Evolutionary conservation across 2,329 filamentous ascomycete genomes (phyloP).

Genomic region (Aaosphaeria arxii): DNA sequence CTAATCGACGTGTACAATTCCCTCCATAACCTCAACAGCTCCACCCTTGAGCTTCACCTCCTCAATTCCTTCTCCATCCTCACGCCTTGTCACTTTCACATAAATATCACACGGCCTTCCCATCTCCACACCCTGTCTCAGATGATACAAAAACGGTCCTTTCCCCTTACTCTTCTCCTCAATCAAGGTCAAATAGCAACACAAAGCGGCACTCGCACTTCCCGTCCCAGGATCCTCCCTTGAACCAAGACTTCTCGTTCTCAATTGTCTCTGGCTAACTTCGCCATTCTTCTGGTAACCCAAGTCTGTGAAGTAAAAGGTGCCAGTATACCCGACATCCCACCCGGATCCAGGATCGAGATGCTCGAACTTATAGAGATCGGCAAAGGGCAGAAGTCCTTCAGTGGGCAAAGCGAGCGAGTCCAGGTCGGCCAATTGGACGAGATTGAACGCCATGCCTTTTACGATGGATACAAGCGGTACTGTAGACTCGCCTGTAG

Average conservation of each 20-base stretch:
- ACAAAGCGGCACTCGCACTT: constrained; percentile 45
- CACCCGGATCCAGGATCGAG: constrained; percentile 39
- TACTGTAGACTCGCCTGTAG: constrained; percentile 10
- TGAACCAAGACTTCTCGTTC: constrained; percentile 57
- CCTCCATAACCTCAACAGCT: constrained; percentile 39
- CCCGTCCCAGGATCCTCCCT: constrained; percentile 50
- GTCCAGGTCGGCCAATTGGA: constrained; percentile 58
- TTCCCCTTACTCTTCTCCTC: constrained; percentile 30
- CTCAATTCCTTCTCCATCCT: constrained; percentile 31
- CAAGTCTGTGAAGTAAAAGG: constrained; percentile 56
- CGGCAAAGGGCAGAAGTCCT: constrained; percentile 42
- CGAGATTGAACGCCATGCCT: constrained; percentile 68
- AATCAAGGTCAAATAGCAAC: constrained; percentile 37
- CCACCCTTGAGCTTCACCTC: constrained; percentile 39
- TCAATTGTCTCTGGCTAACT: constrained; percentile 32
- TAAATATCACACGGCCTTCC: constrained; percentile 47
- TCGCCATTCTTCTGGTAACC: constrained; percentile 23
- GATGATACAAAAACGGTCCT: constrained; percentile 27
- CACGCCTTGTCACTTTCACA: constrained; percentile 40
- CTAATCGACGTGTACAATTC: constrained; percentile 2
- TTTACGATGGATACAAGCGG: constrained; percentile 54
- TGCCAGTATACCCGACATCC: constrained; percentile 50
- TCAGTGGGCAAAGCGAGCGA: constrained; percentile 24
- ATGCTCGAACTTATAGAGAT: constrained; percentile 23
- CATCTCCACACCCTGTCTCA: constrained; percentile 51